Evolutionary conservation across 805 yeast species (phyloP).

Genomic region (Zygosaccharomyces rouxii): DNA sequence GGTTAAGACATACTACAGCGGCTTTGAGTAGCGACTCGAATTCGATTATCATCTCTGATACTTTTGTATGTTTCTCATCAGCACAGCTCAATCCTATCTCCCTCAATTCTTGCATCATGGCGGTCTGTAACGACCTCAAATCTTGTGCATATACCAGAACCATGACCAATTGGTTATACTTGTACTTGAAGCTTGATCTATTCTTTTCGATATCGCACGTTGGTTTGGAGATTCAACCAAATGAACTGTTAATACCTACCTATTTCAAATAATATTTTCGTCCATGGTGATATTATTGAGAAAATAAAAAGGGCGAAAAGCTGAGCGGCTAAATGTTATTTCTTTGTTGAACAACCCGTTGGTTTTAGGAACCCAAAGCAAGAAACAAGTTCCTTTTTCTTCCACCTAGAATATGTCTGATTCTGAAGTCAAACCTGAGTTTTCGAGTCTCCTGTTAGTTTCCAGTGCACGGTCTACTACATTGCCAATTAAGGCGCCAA

Average conservation of each 20-base stretch:
- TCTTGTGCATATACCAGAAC: constrained; percentile 3
- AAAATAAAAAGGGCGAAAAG: background rate
- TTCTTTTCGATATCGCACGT: background rate
- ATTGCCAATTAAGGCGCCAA: background rate
- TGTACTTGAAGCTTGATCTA: background rate
- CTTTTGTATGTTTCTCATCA: constrained; percentile 1
- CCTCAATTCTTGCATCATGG: constrained; percentile 2
- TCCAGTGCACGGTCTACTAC: background rate
- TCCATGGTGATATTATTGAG: background rate
- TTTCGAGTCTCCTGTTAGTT: background rate
- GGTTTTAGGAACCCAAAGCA: no score
- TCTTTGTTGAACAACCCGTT: no score
- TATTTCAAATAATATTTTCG: background rate
- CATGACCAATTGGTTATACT: background rate
- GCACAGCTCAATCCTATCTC: background rate
- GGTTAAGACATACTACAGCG: constrained; percentile 16
- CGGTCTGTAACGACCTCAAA: constrained; percentile 2
- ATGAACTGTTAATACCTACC: background rate
- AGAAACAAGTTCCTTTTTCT: no score
- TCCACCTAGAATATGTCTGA: background rate
- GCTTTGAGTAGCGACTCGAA: constrained; percentile 20
- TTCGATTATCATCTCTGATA: constrained; percentile 12
- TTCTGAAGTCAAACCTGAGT: background rate
- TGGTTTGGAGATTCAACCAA: background rate
- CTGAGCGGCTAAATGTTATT: constrained; percentile 2